A percentile compares a stretch with the other conserved stretches of the same genome.
Evolutionary conservation across 2,329 filamentous ascomycete species (phyloP).

Genomic region (Alternaria sp.): DNA sequence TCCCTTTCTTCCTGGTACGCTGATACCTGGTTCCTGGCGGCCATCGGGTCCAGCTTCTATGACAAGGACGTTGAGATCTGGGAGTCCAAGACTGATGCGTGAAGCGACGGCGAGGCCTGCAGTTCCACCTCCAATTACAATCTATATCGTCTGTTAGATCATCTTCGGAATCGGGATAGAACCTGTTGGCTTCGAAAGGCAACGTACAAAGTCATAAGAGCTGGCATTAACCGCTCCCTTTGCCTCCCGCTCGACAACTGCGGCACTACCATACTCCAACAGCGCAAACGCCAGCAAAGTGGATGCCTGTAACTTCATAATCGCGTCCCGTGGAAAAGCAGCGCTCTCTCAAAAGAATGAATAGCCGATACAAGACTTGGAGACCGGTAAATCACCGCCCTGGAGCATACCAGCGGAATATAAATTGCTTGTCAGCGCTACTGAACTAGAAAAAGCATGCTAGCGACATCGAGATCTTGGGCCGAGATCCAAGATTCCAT

Average conservation of each 20-base stretch:
- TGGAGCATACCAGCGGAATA: neutral
- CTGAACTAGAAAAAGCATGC: neutral
- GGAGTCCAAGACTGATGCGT: constrained; percentile 42
- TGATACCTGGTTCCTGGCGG: constrained; percentile 34
- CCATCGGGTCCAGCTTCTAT: constrained; percentile 41
- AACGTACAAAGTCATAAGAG: constrained; percentile 13
- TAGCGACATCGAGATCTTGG: constrained; percentile 4
- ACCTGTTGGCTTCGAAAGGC: neutral
- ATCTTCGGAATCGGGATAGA: neutral
- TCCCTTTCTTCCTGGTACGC: constrained; percentile 35
- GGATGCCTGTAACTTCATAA: constrained; percentile 11
- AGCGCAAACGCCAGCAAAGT: constrained; percentile 7
- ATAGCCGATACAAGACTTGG: neutral
- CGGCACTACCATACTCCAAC: constrained; percentile 5
- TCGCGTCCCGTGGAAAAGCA: neutral
- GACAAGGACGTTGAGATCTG: constrained; percentile 29
- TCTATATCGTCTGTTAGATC: constrained; percentile 7
- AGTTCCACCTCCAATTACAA: constrained; percentile 35
- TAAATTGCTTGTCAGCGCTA: neutral
- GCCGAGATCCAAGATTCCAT: neutral
- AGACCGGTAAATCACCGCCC: neutral
- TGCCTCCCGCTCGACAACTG: neutral
- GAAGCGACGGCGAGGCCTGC: constrained; percentile 40
- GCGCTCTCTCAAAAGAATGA: neutral
- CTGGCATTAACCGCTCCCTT: neutral